Evolutionary conservation across 345 rosid species (phyloP), one percentile per base, ranked within the genome.

Genomic region (Eucalyptus decipiens): DNA sequence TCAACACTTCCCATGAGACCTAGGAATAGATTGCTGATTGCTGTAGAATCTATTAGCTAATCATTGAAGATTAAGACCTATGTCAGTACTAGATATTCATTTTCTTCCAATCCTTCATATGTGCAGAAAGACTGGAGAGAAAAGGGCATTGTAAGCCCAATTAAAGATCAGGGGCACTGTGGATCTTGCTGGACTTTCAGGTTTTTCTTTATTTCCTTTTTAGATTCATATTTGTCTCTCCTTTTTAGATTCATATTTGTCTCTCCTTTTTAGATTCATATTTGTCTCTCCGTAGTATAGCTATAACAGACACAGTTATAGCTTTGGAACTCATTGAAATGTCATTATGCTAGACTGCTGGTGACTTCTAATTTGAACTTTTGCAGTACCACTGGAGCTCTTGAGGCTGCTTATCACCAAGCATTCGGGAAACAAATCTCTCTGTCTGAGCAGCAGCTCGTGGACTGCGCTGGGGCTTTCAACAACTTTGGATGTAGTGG

Each of bases 161-260:
- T 98, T 45, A 98, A 98, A 92, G 89, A 98, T 89, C 98, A 98
- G 90, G 99, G 99, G 56, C 93, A 93, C 40, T 98, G 99, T 90
- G 99, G 99, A 89, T 97, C 99, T 91, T 98, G 99, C 96, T 98
- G 99, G 99, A 97, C 99, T 65, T 98, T 98, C 97, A 97, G 99
- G 99, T 97, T 88, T 54, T 62, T 50, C 89, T 28, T 15, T 51
- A 30, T 32, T 37, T 6, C 11, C 18, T 11, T 50, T n/a, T 34
- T 52, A 26, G 30, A 32, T 32, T n/a, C 8, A 11, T 60, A 17
- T 48, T 48, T 48, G 49, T 48, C 49, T 48, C 49, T 2, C 14
- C 15, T 9, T 48, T 30, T n/a, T 50, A 24, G 28, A n/a, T 32
- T n/a, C 8, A 11, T 60, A 17, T 48, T 48, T 48, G 49, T 48